Percentiles rank a stretch among this genome's conserved stretches.
phyloP scores from a whole-genome alignment of 1,284 basidiomycete genomes.

The Bjerkandera adusta region DNA sequence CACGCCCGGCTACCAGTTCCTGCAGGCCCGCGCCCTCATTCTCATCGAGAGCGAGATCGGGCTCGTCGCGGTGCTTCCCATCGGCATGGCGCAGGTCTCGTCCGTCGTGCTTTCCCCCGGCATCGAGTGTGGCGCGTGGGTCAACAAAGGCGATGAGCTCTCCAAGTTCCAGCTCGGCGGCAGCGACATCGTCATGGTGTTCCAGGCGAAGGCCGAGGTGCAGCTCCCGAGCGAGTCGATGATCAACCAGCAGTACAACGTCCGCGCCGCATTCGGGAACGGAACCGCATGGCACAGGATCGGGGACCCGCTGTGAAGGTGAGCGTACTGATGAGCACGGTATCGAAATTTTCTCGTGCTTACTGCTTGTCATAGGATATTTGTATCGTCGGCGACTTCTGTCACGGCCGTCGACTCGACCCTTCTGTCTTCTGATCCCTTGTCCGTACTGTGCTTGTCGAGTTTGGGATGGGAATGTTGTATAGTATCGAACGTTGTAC shows the following conservation, averaged over 20 bases:
- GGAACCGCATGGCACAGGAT: no score
- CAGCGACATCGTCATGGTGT: constrained; percentile 23
- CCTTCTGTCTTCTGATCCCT: no score
- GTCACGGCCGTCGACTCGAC: no score
- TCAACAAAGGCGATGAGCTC: constrained; percentile 22
- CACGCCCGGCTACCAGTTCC: constrained; percentile 24
- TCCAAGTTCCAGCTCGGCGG: constrained; percentile 22
- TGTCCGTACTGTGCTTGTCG: no score
- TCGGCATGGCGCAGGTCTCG: constrained; percentile 25
- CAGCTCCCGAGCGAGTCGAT: constrained; percentile 14
- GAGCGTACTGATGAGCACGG: no score
- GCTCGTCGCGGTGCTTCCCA: constrained; percentile 23
- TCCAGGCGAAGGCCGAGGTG: constrained; percentile 21
- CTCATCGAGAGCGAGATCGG: constrained; percentile 21
- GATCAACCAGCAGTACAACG: constrained; percentile 16
- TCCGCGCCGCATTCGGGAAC: no score
- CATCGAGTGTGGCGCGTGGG: constrained; percentile 14
- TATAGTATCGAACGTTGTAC: no score
- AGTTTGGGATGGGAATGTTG: no score
- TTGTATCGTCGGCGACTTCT: no score
- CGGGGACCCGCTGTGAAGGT: no score
- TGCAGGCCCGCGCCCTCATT: constrained; percentile 21
- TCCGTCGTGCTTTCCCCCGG: constrained; percentile 21
- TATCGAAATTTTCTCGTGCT: no score
- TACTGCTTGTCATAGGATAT: no score